Percentiles rank a stretch among this genome's conserved stretches.
phyloP scores from a whole-genome alignment of 129 eudicot genomes.

The Logfia minima region DNA sequence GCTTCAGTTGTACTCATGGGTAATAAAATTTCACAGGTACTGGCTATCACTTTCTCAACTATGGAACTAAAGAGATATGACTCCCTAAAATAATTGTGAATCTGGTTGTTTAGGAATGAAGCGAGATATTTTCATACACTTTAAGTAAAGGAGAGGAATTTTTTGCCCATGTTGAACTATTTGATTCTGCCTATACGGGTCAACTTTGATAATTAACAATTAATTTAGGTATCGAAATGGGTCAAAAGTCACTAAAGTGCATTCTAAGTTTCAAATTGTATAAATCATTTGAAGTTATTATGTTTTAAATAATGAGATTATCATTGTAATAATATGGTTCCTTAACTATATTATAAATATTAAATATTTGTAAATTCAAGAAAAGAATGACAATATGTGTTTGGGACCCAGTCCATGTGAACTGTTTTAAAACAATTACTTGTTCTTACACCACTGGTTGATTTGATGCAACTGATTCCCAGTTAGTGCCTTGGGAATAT shows the following conservation, averaged over 20 bases:
- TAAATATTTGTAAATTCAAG: neutral
- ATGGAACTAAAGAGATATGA: neutral
- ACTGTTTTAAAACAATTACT: neutral
- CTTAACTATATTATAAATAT: neutral
- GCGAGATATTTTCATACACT: neutral
- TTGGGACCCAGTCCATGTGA: neutral
- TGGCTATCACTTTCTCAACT: neutral
- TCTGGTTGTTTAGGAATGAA: neutral
- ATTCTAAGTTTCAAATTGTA: neutral
- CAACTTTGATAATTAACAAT: neutral
- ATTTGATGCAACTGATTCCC: no score
- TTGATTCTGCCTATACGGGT: neutral
- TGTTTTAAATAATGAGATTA: neutral
- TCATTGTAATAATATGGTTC: neutral
- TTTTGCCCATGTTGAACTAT: neutral
- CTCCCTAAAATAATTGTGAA: neutral
- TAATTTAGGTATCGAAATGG: neutral
- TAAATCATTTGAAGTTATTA: neutral
- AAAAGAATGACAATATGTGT: neutral
- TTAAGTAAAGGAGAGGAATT: neutral
- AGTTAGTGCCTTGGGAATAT: neutral
- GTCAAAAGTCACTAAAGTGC: neutral
- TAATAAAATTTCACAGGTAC: conserved; percentile 88
- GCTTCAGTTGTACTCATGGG: conserved; percentile 95
- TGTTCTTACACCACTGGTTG: neutral